A percentile compares a stretch with the other conserved stretches of the same genome.
phyloP scores from a whole-genome alignment of 352 stramenopile genomes.

The Albugo laibachii region DNA sequence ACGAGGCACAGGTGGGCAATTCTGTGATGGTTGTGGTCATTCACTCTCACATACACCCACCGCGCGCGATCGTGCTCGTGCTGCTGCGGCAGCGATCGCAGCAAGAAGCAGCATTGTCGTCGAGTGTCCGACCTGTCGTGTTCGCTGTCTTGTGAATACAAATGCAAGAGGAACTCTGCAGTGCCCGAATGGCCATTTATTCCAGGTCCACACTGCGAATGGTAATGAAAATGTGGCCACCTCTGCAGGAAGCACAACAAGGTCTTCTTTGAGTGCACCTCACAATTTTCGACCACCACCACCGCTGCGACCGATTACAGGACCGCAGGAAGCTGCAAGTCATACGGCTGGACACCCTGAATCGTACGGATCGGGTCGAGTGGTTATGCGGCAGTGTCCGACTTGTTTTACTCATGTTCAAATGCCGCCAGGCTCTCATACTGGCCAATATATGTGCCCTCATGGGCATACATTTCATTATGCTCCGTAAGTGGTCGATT shows the following conservation, averaged over 20 bases:
- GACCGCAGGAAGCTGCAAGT: background rate
- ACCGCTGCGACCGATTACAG: background rate
- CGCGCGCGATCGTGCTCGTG: constrained; percentile 37
- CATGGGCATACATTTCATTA: constrained; percentile 78
- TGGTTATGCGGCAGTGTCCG: constrained; percentile 69
- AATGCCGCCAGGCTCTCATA: constrained; percentile 66
- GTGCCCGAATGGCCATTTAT: constrained; percentile 53
- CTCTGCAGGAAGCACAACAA: background rate
- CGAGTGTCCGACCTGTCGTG: constrained; percentile 48
- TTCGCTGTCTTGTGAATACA: constrained; percentile 58
- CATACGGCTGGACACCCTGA: background rate
- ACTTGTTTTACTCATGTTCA: constrained; percentile 77
- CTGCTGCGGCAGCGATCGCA: constrained; percentile 22
- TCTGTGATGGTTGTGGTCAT: constrained; percentile 53
- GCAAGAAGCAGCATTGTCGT: constrained; percentile 52
- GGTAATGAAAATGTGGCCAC: constrained; percentile 17
- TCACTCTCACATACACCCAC: constrained; percentile 51
- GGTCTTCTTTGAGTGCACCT: background rate
- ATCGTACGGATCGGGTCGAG: constrained; percentile 4
- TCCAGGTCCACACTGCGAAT: constrained; percentile 20
- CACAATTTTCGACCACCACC: background rate
- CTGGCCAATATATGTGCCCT: constrained; percentile 78
- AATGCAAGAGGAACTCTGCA: constrained; percentile 46
- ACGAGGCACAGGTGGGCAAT: constrained; percentile 41
- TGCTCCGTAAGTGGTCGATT: constrained; percentile 21